These are phyloP conservation scores for Pseudoturritis turrita DNA, from an alignment of 345 rosid genomes.

Conservation along the genomic window DNA sequence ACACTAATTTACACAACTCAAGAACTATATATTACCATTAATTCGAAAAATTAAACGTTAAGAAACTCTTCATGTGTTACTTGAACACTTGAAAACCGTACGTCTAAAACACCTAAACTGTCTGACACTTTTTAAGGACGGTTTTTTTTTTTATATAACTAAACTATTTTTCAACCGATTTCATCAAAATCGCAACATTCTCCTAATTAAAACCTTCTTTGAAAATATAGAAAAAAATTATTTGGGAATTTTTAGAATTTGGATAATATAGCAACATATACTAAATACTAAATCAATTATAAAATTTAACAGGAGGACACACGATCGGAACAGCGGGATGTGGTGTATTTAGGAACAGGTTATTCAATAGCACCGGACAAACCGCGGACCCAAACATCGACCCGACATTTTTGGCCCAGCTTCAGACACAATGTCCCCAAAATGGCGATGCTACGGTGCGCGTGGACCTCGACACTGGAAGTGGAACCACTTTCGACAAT, in stretches of 20 bases:
- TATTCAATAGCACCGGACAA: constrained; percentile 32
- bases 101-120: no score
- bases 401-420: constrained; percentile 34
- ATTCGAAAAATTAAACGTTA: neutral
- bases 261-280: neutral
- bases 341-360: constrained; percentile 36
- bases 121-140: neutral
- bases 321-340: constrained; percentile 56
- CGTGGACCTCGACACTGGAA: constrained; percentile 47
- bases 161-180: neutral
- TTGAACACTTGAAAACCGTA: neutral
- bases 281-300: neutral
- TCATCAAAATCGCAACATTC: neutral
- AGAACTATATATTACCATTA: neutral
- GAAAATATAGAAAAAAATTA: neutral
- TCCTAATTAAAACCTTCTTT: neutral
- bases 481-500: constrained; percentile 40
- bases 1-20: neutral
- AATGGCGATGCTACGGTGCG: constrained; percentile 40
- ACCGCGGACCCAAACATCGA: constrained; percentile 40
- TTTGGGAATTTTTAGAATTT: neutral
- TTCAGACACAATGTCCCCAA: constrained; percentile 40
- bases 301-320: constrained; percentile 42
- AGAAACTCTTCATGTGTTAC: neutral
- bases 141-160: no score